phyloP scores from a whole-genome alignment of 441 rosid genomes.

The Euphorbia schlechtendalii region DNA sequence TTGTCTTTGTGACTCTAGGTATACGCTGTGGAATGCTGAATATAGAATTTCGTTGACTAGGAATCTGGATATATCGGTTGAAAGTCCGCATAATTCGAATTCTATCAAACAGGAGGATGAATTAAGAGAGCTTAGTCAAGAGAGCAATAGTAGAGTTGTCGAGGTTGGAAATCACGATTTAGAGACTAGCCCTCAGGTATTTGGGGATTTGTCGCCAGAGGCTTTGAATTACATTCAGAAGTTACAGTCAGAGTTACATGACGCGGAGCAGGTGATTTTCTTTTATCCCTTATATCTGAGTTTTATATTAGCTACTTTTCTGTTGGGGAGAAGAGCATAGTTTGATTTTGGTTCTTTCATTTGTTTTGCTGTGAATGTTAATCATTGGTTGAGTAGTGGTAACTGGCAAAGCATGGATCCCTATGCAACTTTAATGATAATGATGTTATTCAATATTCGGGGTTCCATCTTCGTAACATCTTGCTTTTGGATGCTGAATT shows the following conservation, averaged over 20 bases:
- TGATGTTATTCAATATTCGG: neutral
- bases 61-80: conserved; percentile 45
- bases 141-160: conserved; percentile 22
- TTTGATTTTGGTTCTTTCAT: neutral
- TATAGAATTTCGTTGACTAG: conserved; percentile 64
- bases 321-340: neutral
- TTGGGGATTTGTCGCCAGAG: conserved; percentile 56
- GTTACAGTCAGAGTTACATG: conserved; percentile 54
- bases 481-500: conserved; percentile 4
- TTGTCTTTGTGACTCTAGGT: conserved; percentile 30
- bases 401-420: neutral
- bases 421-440: neutral
- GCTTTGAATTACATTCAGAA: conserved; percentile 52
- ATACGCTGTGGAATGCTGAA: conserved; percentile 89
- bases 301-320: neutral
- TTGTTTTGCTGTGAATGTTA: neutral
- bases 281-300: neutral
- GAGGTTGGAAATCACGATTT: conserved; percentile 29
- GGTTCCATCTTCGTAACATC: neutral
- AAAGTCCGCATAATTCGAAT: conserved; percentile 20
- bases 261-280: conserved; percentile 42
- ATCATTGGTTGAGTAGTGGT: neutral
- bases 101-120: conserved; percentile 22
- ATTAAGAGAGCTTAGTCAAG: conserved; percentile 17
- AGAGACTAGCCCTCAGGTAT: conserved; percentile 47